Base-by-base conservation (phyloP, 768 basidiomycete species). In the Trametes coccinea region DNA sequence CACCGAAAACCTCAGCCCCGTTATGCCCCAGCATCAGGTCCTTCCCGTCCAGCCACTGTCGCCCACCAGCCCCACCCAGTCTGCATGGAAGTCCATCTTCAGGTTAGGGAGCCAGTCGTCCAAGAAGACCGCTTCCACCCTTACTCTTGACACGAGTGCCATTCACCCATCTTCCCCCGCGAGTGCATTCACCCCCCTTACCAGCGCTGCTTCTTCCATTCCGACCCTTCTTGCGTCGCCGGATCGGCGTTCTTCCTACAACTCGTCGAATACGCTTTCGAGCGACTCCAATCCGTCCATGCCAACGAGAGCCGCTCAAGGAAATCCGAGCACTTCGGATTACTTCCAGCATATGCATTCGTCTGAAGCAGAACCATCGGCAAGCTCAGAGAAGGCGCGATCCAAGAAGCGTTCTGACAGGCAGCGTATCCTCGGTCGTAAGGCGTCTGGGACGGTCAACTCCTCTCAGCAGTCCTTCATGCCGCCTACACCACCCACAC, bases 201-300 rank as follows among this genome's bases (percentile, higher is more conserved):
- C 64, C 27, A 62, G 56, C 49, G 57, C 62, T 29, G 59, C 58
- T 30, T 56, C 62, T 64, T 64, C 62, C 33, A 64, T 65, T 62
- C 60, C 64, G 46, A 45, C 59, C 40, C 56, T 63, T 78, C 17
- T 83, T 85, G 71, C 77, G 39, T 83, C 84, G 33, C 67, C 68
- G 37, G 85, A 86, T 75, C 82, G 83, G 56, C 83, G 90, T 55
- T 88, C 84, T 34, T 93, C 92, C 10, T 89, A 84, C 75, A 90
- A 88, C 70, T 92, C 90, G 13, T 91, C 89, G 48, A 84, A 86
- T 65, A 87, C 88, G 1, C 84, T 84, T 62, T 92, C 91, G 14
- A 87, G 81, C 66, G 90, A 90, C 69, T 90, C 89, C 2, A 84
- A 82, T 72, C 75, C 74, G 50, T 68, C 69, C 60, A 67, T 71